A percentile compares a stretch with the other conserved stretches of the same genome.
phyloP scores from a whole-genome alignment of 148 eudicot species.

The Vaccinium macrocarpon region DNA sequence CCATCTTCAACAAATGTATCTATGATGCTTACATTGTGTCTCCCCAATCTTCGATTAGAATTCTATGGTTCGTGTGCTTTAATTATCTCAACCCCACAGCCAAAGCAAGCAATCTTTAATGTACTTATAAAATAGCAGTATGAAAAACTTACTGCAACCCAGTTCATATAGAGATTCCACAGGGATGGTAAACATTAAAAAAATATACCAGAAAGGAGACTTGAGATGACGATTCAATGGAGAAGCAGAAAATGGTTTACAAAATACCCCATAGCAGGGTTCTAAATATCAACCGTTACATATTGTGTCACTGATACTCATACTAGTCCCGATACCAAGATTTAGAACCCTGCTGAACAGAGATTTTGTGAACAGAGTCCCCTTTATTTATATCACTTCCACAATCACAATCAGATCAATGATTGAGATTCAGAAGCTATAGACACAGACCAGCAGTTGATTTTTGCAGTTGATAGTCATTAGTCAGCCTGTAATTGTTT shows the following conservation, averaged over 20 bases:
- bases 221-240: not conserved
- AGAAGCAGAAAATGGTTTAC: not conserved
- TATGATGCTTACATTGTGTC: not conserved
- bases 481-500: not conserved
- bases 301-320: not conserved
- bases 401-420: not conserved
- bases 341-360: not conserved
- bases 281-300: not conserved
- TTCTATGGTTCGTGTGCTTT: not conserved
- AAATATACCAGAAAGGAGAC: constrained; percentile 5
- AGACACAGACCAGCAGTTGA: not conserved
- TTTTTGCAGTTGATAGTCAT: not conserved
- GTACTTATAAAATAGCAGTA: not conserved
- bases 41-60: not conserved
- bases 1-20: not conserved
- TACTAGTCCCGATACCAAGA: not conserved
- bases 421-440: not conserved
- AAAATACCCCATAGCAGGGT: not conserved
- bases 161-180: not conserved
- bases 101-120: not conserved
- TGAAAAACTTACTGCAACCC: not conserved
- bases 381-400: not conserved
- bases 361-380: not conserved
- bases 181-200: not conserved
- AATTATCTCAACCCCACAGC: not conserved